These are phyloP conservation scores for Colletotrichum falcatum DNA, from an alignment of 2,329 filamentous ascomycete species.

Conservation along the genomic window DNA sequence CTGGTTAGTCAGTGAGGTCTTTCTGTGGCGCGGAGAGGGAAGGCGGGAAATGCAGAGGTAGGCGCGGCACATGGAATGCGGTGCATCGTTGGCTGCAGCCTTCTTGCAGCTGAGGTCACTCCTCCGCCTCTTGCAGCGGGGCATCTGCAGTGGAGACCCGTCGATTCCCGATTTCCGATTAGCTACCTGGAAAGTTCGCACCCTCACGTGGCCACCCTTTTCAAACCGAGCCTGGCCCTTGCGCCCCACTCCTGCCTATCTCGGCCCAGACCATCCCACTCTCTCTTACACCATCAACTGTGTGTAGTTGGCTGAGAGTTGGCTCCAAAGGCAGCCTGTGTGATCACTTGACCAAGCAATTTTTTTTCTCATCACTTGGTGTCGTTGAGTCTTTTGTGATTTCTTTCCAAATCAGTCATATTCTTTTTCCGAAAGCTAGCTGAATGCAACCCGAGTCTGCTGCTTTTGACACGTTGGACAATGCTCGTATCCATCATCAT, in stretches of 20 bases:
- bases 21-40: constrained; percentile 5
- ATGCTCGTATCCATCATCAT: constrained; percentile 14
- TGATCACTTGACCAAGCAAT: constrained; percentile 37
- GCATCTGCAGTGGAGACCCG: constrained; percentile 37
- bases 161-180: constrained; percentile 40
- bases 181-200: constrained; percentile 41
- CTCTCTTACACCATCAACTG: constrained; percentile 15
- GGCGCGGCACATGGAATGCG: constrained; percentile 41
- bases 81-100: constrained; percentile 39
- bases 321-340: constrained; percentile 31
- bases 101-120: constrained; percentile 42
- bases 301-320: constrained; percentile 6
- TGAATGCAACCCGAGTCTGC: constrained; percentile 17
- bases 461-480: neutral
- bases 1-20: neutral
- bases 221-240: constrained; percentile 36
- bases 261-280: constrained; percentile 32
- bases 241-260: constrained; percentile 32
- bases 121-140: constrained; percentile 37
- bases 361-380: constrained; percentile 5
- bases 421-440: neutral
- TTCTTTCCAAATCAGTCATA: constrained; percentile 4
- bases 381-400: neutral
- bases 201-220: constrained; percentile 41
- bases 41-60: constrained; percentile 22